Base-by-base conservation (phyloP, 305 asterid genomes). In the Rubia tinctorum region DNA sequence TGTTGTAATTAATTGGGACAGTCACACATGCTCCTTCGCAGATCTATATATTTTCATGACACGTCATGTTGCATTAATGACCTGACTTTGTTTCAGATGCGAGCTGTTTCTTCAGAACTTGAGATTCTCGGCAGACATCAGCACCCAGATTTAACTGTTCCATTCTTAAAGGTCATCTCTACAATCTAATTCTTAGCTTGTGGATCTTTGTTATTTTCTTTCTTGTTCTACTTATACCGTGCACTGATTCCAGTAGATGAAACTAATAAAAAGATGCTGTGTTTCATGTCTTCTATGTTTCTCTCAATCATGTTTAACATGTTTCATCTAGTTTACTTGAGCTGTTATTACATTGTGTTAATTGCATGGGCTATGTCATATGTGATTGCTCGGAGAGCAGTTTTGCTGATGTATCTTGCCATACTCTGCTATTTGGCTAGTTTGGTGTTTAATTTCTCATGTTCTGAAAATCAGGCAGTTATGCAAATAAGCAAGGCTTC, bases 71-170 rank as follows among this genome's bases (percentile, higher is more conserved):
- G 62, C 66, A 23, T 60, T 25, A 8, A 9, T 60, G 17, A 23
- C 2, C 8, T 66, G 74, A 47, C 71, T 78, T 84, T 78, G 82
- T 71, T 82, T 53, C 90, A 95, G 98, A 90, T 95, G 99, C 89
- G 82, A 71, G 88, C 96, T n/a, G 96, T 92, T 79, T 90, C 98
- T 73, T 58, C 76, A 85, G 96, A 95, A 88, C 99, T 95, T 76
- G 99, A 95, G 81, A 88, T 95, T 84, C 94, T 95, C 73, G 96
- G 96, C 85, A 86, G 99, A 83, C 92, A 84, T 82, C 96, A 81
- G 76, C 96, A 88, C 85, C 98, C 98, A 40, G 87, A 86, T 70
- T 85, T 95, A 76, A 95, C 99, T 59, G 83, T 89, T 79, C 87
- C 98, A 77, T 95, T 95, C 84, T 82, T 92, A 86, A 92, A 92